Base-by-base conservation (phyloP, 805 yeast genomes). In the Barnettozyma siamensis region DNA sequence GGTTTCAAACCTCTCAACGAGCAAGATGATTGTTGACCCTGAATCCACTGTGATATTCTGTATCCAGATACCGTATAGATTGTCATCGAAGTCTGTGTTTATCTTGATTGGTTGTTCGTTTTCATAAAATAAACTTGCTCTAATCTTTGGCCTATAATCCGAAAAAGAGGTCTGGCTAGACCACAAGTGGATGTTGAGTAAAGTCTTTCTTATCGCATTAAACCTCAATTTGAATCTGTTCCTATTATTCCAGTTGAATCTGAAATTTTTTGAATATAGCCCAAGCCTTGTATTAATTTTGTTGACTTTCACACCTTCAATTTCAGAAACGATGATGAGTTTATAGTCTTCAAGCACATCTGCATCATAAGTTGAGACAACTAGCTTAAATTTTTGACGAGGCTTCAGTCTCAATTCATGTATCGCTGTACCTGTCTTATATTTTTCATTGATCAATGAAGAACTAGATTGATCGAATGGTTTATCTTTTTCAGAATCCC, bases 1-100 rank as follows among this genome's bases (percentile, higher is more conserved):
- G 6, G 55, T 49, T 45, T 74, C 80, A 43, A 74, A 70, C 31
- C 80, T 50, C 47, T 74, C 80, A n/a, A 72, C 55, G 18, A 74
- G 51, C 8, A 74, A 43, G 4, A 71, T 58, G 41, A 70, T 47
- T 0, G 63, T 68, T 2, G 41, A 44, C 0, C 53, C 52, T 4
- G 63, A 33, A 2, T 18, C 20, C 2, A 55, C 39, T 1, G 5
- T 12, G 1, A 48, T 27, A n/a, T 42, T 24, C 2, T 41, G 34
- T 5, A 52, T 9, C 59, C 67, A 73, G 4, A 69, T 53, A 0
- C 80, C 80, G 51, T 68, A 69, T 7, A 70, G 46, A 18, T 63
- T 58, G 42, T 67, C 69, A 41, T 60, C 61, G 70, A 65, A 45
- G 60, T 67, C 32, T 69, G 51, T 16, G 50, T 43, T 45, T 17